phyloP scores from a whole-genome alignment of 176 grass and related monocot species.

The Bolboschoenus planiculmis region DNA sequence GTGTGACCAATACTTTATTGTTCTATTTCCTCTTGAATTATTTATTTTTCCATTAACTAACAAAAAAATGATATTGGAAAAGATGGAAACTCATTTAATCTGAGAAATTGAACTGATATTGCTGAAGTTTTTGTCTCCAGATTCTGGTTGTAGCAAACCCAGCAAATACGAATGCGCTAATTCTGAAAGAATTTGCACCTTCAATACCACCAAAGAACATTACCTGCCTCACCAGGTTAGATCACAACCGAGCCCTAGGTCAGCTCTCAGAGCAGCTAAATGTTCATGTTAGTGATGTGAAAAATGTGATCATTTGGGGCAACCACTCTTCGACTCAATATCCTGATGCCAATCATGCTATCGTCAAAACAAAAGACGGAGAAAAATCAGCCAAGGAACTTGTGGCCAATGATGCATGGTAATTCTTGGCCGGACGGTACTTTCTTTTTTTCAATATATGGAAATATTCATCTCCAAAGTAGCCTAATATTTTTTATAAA shows the following conservation, averaged over 20 bases:
- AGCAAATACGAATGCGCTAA: constrained; percentile 70
- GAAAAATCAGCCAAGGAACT: constrained; percentile 44
- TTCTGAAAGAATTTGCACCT: constrained; percentile 56
- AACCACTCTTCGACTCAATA: constrained; percentile 84
- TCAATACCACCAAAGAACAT: constrained; percentile 68
- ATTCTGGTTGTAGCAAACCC: constrained; percentile 78
- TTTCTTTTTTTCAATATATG: neutral
- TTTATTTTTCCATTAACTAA: neutral
- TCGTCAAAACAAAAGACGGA: constrained; percentile 29
- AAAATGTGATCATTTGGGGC: constrained; percentile 71
- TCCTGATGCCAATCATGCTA: constrained; percentile 64
- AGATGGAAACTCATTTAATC: neutral
- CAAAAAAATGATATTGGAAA: neutral
- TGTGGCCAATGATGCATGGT: constrained; percentile 53
- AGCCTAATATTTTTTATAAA: neutral
- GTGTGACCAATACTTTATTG: constrained; percentile 21
- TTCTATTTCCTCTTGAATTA: neutral
- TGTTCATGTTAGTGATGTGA: constrained; percentile 44
- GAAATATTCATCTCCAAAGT: neutral
- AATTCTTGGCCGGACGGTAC: neutral
- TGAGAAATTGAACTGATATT: neutral
- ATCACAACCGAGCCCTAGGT: constrained; percentile 72
- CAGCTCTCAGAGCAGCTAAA: constrained; percentile 54
- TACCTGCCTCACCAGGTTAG: constrained; percentile 77
- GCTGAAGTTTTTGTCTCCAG: constrained; percentile 20